Base-by-base conservation (phyloP, 2,329 filamentous ascomycete species). In the Microascus cirrosus region DNA sequence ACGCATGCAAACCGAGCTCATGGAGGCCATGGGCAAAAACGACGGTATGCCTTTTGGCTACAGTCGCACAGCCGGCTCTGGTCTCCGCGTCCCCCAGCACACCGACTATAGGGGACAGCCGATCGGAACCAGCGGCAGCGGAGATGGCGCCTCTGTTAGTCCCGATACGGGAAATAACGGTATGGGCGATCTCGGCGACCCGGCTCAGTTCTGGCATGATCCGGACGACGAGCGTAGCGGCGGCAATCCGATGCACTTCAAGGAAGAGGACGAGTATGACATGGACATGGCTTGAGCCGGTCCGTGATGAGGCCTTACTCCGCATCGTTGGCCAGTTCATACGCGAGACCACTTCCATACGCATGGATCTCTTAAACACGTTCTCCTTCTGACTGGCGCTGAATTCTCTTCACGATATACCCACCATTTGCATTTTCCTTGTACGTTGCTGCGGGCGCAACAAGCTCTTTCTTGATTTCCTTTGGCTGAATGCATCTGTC, bases 181-280 rank as follows among this genome's bases (percentile, higher is more conserved):
- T 42, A 67, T 67, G 24, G 73, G 73, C 13, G 80, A 83, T 61
- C 67, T 81, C 56, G 71, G 70, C 36, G 78, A 80, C 53, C 66
- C 73, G 65, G 82, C 73, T 54, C 77, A 80, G 59, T 84, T 86
- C 67, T 87, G 85, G 75, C 82, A 83, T 57, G 84, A 86, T 51
- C 83, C 81, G 61, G 86, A 87, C 67, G 88, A 87, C 67, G 87
- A 88, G 57, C 85, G 80, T 60, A 89, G 83, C 67, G 86, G 85
- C 58, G 81, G 84, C 52, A 78, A 77, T 25, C 74, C 77, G 7
- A 77, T 89, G 67, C 85, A 86, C 69, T 90, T 96, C 74, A 96
- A 96, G 72, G 92, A 96, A 70, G 92, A 96, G 73, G 92, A 96
- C 65, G 92, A 96, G 73, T 95, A 89, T 67, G 84, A 84, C 67